Percentiles rank a stretch among this genome's conserved stretches.
These are phyloP conservation scores for Plectosphaerella sp. DNA, from an alignment of 2,329 filamentous ascomycete species.

Conservation along the genomic window DNA sequence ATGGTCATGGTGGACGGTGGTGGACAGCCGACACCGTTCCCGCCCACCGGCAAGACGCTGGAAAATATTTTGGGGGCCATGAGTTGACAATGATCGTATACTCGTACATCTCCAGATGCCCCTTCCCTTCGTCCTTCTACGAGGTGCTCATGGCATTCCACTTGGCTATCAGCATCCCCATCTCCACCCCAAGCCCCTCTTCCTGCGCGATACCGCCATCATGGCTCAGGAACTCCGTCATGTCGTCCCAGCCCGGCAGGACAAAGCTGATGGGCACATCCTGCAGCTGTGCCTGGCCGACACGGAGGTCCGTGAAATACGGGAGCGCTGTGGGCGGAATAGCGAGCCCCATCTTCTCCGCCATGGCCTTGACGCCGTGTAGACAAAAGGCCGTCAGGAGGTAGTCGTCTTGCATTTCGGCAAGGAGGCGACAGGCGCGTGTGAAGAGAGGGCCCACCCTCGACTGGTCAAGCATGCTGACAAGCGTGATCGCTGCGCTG, in stretches of 20 bases:
- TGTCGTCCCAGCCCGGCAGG: not conserved
- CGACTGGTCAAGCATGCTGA: not conserved
- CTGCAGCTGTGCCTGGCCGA: not conserved
- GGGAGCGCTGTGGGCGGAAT: not conserved
- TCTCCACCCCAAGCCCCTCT: not conserved
- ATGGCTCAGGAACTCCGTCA: not conserved
- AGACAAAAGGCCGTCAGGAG: not conserved
- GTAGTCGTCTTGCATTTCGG: not conserved
- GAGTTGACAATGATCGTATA: too few species aligned
- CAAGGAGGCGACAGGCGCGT: not conserved
- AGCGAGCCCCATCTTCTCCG: not conserved
- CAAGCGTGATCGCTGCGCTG: not conserved
- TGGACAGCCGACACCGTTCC: too few species aligned
- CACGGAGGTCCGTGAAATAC: not conserved
- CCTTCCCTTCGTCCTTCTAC: not conserved
- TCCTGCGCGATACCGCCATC: not conserved
- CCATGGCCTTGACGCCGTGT: not conserved
- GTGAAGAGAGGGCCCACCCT: not conserved
- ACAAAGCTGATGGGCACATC: slow-evolving; percentile 1
- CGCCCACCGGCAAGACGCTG: too few species aligned
- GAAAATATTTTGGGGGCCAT: too few species aligned
- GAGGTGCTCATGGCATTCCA: not conserved
- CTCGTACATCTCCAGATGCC: too few species aligned
- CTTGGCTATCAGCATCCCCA: not conserved
- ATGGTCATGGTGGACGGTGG: too few species aligned